These are phyloP conservation scores for Macadamia integrifolia DNA, from an alignment of 164 flowering plant species.

Conservation along the genomic window DNA sequence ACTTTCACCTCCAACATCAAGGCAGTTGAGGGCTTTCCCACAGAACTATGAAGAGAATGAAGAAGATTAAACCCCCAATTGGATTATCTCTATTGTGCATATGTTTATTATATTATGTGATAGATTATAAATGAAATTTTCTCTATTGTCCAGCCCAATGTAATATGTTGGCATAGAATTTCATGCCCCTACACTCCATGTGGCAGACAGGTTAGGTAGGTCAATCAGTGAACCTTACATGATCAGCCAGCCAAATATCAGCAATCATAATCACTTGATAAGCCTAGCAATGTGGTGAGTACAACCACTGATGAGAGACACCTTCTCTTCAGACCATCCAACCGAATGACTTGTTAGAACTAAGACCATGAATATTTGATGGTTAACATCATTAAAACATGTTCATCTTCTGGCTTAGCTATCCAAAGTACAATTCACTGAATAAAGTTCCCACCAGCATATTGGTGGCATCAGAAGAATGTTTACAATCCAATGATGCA, in stretches of 20 bases:
- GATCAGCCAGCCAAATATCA: too few relatives aligned
- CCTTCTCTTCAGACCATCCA: too few relatives aligned
- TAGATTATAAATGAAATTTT: too few relatives aligned
- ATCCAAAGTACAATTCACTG: neutral
- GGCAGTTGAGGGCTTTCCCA: constrained; percentile 73
- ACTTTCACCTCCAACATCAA: constrained; percentile 91
- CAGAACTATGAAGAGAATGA: constrained; percentile 36
- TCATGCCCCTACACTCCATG: neutral
- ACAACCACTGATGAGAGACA: too few relatives aligned
- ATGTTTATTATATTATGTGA: too few relatives aligned
- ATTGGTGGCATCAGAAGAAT: neutral
- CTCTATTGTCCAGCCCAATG: too few relatives aligned
- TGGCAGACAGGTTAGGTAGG: neutral
- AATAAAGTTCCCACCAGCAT: neutral
- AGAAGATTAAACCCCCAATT: neutral
- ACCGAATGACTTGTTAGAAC: too few relatives aligned
- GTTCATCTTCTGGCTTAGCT: neutral
- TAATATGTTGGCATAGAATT: neutral
- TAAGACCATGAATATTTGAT: neutral
- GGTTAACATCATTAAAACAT: neutral
- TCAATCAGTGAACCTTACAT: too few relatives aligned
- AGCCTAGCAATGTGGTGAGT: too few relatives aligned
- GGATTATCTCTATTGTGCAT: too few relatives aligned
- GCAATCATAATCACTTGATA: too few relatives aligned
- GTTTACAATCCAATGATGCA: neutral